Evolutionary conservation across 148 eudicot genomes (phyloP).

Genomic region (Euryodendron excelsum): DNA sequence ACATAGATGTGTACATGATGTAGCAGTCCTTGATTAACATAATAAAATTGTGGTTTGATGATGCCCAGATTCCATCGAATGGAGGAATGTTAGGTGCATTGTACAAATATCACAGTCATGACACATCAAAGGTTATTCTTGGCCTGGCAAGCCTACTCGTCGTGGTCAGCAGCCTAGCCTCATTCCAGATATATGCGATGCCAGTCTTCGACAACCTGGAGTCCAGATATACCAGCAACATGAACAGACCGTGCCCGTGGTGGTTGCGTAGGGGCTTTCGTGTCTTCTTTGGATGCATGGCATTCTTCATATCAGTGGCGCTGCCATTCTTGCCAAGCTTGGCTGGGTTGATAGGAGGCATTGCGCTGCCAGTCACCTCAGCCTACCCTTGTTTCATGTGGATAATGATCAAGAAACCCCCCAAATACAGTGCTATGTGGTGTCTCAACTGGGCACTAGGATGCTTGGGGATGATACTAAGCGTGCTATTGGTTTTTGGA

Average conservation of each 20-base stretch:
- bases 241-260: constrained; percentile 57
- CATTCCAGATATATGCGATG: constrained; percentile 89
- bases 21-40: background rate
- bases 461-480: constrained; percentile 57
- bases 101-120: constrained; percentile 52
- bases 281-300: constrained; percentile 57
- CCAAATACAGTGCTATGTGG: constrained; percentile 50
- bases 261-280: constrained; percentile 56
- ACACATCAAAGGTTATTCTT: constrained; percentile 42
- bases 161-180: constrained; percentile 60
- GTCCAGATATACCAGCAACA: constrained; percentile 50
- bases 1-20: no score
- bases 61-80: constrained; percentile 50
- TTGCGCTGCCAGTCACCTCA: constrained; percentile 62
- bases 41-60: background rate
- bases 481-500: constrained; percentile 55
- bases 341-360: constrained; percentile 74
- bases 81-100: constrained; percentile 60
- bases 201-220: constrained; percentile 86
- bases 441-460: constrained; percentile 70
- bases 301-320: constrained; percentile 66
- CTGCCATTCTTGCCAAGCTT: constrained; percentile 75
- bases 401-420: constrained; percentile 62
- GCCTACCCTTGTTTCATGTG: constrained; percentile 93
- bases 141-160: constrained; percentile 49